These are phyloP conservation scores for Cordyceps javanica DNA, from an alignment of 2,329 filamentous ascomycete species.

Conservation along the genomic window DNA sequence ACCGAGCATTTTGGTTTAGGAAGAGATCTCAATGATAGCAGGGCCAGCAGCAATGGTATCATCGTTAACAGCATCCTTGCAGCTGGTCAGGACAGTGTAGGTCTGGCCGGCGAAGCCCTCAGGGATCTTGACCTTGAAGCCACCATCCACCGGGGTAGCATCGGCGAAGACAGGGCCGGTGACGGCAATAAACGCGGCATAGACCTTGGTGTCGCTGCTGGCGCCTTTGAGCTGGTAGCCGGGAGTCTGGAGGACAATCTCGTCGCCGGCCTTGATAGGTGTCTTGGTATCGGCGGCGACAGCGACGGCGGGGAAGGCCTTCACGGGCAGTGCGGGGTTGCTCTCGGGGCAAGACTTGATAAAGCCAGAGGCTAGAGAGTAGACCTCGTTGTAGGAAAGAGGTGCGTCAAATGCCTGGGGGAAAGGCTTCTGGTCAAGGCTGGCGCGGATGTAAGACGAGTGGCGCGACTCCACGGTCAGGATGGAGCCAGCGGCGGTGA, in stretches of 20 bases:
- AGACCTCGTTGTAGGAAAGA: conserved; percentile 61
- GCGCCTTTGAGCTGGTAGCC: conserved; percentile 21
- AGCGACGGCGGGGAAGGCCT: conserved; percentile 51
- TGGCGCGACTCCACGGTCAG: conserved; percentile 69
- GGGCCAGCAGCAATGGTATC: conserved; percentile 30
- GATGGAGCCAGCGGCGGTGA: conserved; percentile 63
- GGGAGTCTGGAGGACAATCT: conserved; percentile 14
- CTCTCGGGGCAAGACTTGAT: conserved; percentile 63
- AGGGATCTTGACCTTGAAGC: conserved; percentile 16
- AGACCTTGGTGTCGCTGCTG: conserved; percentile 20
- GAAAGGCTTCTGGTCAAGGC: conserved; percentile 51
- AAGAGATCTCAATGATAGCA: conserved; percentile 25
- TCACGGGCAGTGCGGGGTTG: conserved; percentile 54
- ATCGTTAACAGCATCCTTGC: conserved; percentile 25
- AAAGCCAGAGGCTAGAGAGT: conserved; percentile 67
- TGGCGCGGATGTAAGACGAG: conserved; percentile 64
- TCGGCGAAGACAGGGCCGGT: conserved; percentile 19
- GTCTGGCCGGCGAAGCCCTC: conserved; percentile 25
- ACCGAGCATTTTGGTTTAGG: background rate
- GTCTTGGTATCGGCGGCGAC: conserved; percentile 26
- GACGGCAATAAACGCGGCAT: conserved; percentile 30
- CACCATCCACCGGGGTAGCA: conserved; percentile 17
- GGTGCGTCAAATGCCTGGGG: conserved; percentile 66
- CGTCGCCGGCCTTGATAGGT: conserved; percentile 17
- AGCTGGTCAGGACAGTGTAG: conserved; percentile 29